phyloP scores from a whole-genome alignment of 306 rosid species.

The Cucurbita argyrosperma region DNA sequence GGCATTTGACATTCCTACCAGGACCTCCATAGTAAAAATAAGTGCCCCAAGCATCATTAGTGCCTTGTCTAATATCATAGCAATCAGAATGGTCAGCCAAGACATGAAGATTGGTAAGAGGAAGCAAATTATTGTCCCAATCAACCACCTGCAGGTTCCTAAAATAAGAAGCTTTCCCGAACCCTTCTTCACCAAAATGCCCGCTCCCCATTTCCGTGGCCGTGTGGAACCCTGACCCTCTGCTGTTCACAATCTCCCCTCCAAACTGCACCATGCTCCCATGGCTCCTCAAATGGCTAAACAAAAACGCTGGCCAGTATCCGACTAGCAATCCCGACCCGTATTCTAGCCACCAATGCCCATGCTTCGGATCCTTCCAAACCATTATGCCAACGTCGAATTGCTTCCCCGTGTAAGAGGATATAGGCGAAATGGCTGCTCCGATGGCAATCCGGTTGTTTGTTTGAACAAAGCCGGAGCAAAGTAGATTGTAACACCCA shows the following conservation, averaged over 20 bases:
- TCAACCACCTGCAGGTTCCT: slow-evolving; percentile 58
- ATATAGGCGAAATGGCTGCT: slow-evolving; percentile 57
- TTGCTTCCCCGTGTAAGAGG: slow-evolving; percentile 36
- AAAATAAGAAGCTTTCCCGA: slow-evolving; percentile 57
- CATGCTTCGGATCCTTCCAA: slow-evolving; percentile 76
- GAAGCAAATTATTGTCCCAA: slow-evolving; percentile 70
- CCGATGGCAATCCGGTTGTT: slow-evolving; percentile 60
- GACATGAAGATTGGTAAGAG: slow-evolving; percentile 39
- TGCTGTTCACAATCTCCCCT: slow-evolving; percentile 53
- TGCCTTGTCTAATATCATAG: slow-evolving; percentile 47
- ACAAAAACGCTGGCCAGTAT: slow-evolving; percentile 59
- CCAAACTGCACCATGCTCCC: slow-evolving; percentile 70
- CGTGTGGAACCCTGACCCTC: slow-evolving; percentile 53
- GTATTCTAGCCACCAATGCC: slow-evolving; percentile 71
- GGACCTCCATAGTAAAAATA: slow-evolving; percentile 75
- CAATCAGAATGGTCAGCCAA: slow-evolving; percentile 59
- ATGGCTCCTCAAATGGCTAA: slow-evolving; percentile 54
- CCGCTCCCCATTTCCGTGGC: slow-evolving; percentile 70
- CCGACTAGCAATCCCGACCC: slow-evolving; percentile 58
- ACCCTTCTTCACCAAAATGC: slow-evolving; percentile 57
- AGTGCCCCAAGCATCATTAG: slow-evolving; percentile 59
- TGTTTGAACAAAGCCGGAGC: slow-evolving; percentile 66
- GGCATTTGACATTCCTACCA: slow-evolving; percentile 57
- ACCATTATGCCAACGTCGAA: slow-evolving; percentile 65
- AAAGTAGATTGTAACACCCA: slow-evolving; percentile 59